phyloP scores from a whole-genome alignment of 2,329 filamentous ascomycete species.

The Tolypocladium album region DNA sequence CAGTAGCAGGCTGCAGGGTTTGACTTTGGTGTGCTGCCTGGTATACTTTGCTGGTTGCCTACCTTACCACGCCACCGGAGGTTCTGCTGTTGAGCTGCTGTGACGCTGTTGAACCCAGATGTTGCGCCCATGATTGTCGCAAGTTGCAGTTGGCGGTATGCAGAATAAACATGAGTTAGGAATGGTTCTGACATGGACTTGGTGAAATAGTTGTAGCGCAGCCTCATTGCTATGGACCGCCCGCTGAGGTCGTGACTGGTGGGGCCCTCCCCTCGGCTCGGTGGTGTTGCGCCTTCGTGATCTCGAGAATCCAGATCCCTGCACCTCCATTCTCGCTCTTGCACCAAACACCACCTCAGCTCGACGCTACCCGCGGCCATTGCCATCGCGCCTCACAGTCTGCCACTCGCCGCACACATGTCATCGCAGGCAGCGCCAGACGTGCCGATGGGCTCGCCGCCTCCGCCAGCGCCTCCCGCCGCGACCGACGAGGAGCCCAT shows the following conservation, averaged over 20 bases:
- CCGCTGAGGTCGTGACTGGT: neutral
- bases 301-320: neutral
- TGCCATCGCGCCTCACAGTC: neutral
- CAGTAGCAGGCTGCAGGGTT: too few species aligned
- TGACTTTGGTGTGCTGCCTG: too few species aligned
- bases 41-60: too few species aligned
- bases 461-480: conserved; percentile 10
- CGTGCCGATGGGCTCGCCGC: conserved; percentile 19
- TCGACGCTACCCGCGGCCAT: neutral
- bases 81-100: too few species aligned
- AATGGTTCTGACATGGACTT: too few species aligned
- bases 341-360: neutral
- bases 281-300: neutral
- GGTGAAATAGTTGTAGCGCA: too few species aligned
- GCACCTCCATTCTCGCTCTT: neutral
- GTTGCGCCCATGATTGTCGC: too few species aligned
- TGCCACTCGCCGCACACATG: conserved; percentile 7
- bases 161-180: too few species aligned
- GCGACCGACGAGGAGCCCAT: conserved; percentile 41
- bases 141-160: too few species aligned
- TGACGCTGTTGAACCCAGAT: too few species aligned
- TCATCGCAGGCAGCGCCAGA: conserved; percentile 13
- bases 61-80: too few species aligned
- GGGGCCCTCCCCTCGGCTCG: neutral
- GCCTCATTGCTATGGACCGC: too few species aligned